Evolutionary conservation across 228 moss, liverwort and hornwort species (phyloP).

Genomic region (Sphagnum magellanicum): DNA sequence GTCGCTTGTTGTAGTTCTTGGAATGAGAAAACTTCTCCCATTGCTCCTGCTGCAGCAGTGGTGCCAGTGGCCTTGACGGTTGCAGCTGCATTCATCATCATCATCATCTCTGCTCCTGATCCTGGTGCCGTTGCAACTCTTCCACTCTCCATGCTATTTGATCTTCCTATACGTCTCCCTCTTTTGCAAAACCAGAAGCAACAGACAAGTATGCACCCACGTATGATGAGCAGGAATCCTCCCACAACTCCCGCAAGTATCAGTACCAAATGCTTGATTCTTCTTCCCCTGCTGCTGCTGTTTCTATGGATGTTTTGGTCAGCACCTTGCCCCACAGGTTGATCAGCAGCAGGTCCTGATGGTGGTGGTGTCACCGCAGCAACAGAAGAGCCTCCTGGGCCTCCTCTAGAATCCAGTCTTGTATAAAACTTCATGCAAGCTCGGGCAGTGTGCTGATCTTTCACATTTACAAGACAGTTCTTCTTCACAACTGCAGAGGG

Average conservation of each 20-base stretch:
- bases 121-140: constrained; percentile 12
- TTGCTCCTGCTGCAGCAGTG: constrained; percentile 41
- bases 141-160: constrained; percentile 16
- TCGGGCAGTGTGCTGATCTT: constrained; percentile 45
- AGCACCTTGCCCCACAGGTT: not conserved
- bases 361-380: not conserved
- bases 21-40: constrained; percentile 77
- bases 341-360: constrained; percentile 4
- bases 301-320: not conserved
- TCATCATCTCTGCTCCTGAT: constrained; percentile 30
- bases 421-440: constrained; percentile 68
- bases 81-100: not conserved
- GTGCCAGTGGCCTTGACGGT: constrained; percentile 7
- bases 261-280: constrained; percentile 40
- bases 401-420: constrained; percentile 15
- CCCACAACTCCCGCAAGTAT: constrained; percentile 68
- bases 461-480: constrained; percentile 56
- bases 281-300: constrained; percentile 4
- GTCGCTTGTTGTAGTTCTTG: constrained; percentile 75
- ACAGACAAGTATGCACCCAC: constrained; percentile 41
- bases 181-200: constrained; percentile 48
- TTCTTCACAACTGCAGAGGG: constrained; percentile 46
- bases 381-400: constrained; percentile 1
- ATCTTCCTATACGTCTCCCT: not conserved
- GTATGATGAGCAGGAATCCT: constrained; percentile 58